phyloP scores from a whole-genome alignment of 352 stramenopile genomes.

The Pythium volutum region DNA sequence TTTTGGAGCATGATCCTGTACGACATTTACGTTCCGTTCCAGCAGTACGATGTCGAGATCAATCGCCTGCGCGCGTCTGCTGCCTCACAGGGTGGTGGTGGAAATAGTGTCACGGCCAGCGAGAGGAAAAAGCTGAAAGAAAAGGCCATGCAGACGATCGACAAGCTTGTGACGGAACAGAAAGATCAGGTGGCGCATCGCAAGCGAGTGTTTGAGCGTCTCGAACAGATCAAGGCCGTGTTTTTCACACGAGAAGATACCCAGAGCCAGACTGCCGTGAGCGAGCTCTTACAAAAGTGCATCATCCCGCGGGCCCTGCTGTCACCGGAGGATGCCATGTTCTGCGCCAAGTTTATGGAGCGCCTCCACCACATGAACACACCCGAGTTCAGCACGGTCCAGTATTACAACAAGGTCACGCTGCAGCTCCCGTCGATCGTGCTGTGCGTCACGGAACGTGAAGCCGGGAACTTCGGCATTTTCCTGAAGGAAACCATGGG shows the following conservation, averaged over 20 bases:
- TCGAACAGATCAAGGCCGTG: slow-evolving; percentile 64
- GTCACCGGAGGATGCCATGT: slow-evolving; percentile 82
- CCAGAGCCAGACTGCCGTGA: slow-evolving; percentile 45
- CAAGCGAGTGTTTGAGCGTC: slow-evolving; percentile 76
- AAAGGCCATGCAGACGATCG: slow-evolving; percentile 72
- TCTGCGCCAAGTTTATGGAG: slow-evolving; percentile 84
- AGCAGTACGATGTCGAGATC: slow-evolving; percentile 86
- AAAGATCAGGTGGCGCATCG: slow-evolving; percentile 84
- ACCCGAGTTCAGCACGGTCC: slow-evolving; percentile 66
- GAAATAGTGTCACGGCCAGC: slow-evolving; percentile 35
- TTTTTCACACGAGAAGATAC: slow-evolving; percentile 55
- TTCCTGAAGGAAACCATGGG: slow-evolving; percentile 80
- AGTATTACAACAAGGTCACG: slow-evolving; percentile 82
- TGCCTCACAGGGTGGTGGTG: slow-evolving; percentile 27
- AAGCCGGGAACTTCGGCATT: slow-evolving; percentile 84
- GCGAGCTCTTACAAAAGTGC: slow-evolving; percentile 77
- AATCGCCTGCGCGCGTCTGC: slow-evolving; percentile 61
- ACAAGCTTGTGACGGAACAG: slow-evolving; percentile 81
- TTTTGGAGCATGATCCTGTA: slow-evolving; percentile 88
- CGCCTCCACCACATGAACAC: slow-evolving; percentile 71
- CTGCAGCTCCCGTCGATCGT: slow-evolving; percentile 77
- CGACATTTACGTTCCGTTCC: slow-evolving; percentile 84
- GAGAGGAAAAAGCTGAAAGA: slow-evolving; percentile 84
- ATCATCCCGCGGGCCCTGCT: slow-evolving; percentile 74
- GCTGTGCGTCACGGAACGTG: slow-evolving; percentile 78